A percentile compares a stretch with the other conserved stretches of the same genome.
Conservation (phyloP, 2,329 filamentous ascomycete genomes). For the Alternaria rosae region DNA sequence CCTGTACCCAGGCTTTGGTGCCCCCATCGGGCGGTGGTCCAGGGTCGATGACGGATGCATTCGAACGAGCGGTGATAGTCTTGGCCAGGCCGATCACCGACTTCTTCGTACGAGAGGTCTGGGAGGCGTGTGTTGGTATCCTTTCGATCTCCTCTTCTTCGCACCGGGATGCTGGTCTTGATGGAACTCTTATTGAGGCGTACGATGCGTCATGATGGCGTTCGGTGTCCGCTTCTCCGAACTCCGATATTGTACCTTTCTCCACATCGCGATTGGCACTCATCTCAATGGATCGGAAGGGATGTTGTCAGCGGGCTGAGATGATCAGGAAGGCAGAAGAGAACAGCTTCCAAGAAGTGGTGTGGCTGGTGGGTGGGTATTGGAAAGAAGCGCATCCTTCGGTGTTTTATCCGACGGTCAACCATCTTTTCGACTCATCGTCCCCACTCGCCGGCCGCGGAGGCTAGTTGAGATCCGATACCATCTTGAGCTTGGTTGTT, state of each 20-base stretch:
- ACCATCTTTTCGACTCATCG: not conserved
- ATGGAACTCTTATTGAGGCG: constrained; percentile 10
- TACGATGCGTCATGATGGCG: constrained; percentile 7
- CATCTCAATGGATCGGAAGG: not conserved
- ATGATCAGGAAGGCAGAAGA: not conserved
- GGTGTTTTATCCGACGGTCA: constrained; percentile 19
- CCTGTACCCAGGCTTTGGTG: constrained; percentile 49
- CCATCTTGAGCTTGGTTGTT: not conserved
- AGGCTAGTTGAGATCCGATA: constrained; percentile 19
- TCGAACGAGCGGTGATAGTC: constrained; percentile 41
- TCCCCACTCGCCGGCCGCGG: constrained; percentile 30
- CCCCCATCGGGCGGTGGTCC: constrained; percentile 50
- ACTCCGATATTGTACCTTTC: constrained; percentile 13
- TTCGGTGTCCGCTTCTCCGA: not conserved
- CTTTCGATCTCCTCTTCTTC: constrained; percentile 18
- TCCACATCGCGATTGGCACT: constrained; percentile 21
- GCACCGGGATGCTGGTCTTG: not conserved
- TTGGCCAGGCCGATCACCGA: constrained; percentile 29
- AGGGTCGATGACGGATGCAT: constrained; percentile 43
- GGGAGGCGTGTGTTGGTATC: constrained; percentile 12
- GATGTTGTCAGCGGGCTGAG: no score
- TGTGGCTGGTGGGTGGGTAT: constrained; percentile 1
- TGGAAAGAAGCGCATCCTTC: constrained; percentile 2
- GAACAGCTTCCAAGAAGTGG: not conserved
- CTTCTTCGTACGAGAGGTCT: constrained; percentile 16